Conservation (phyloP, 2,329 filamentous ascomycete genomes). For the Phialocephala sp. region DNA sequence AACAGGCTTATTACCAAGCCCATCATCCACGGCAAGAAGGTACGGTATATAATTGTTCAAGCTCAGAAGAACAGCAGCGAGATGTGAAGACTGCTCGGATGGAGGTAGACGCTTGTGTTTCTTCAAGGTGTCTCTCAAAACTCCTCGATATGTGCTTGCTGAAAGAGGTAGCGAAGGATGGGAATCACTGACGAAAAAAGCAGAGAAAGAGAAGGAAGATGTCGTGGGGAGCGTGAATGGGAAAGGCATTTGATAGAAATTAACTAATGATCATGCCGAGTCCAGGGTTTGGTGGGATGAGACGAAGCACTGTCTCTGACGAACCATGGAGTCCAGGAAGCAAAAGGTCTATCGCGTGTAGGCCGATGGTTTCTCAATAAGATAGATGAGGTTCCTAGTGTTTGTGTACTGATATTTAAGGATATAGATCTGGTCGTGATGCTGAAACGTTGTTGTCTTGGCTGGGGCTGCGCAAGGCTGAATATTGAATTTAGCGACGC, state of each 20-base stretch:
- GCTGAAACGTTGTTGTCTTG: conserved; percentile 11
- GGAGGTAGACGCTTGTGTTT: conserved; percentile 85
- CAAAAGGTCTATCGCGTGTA: not conserved
- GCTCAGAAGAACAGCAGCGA: conserved; percentile 71
- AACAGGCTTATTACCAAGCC: conserved; percentile 62
- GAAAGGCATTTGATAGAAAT: conserved; percentile 72
- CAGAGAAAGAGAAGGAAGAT: conserved; percentile 81
- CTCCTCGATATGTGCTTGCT: conserved; percentile 81
- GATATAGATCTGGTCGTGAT: not conserved
- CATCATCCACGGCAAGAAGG: conserved; percentile 76
- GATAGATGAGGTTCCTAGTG: not conserved
- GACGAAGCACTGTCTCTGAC: not conserved
- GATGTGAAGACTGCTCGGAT: conserved; percentile 70
- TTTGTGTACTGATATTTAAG: not conserved
- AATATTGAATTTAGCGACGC: not conserved
- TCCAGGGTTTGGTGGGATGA: not conserved
- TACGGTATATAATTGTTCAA: conserved; percentile 84
- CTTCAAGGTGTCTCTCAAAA: conserved; percentile 84
- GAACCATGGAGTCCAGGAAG: not conserved
- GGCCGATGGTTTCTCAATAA: not conserved
- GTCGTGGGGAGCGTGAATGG: conserved; percentile 89
- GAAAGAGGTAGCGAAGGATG: conserved; percentile 88
- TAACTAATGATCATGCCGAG: not conserved
- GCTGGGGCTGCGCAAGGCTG: conserved; percentile 9
- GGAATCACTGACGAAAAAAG: conserved; percentile 76